These are phyloP conservation scores for Neurospora sp. DNA, from an alignment of 2,329 filamentous ascomycete genomes.

Conservation along the genomic window DNA sequence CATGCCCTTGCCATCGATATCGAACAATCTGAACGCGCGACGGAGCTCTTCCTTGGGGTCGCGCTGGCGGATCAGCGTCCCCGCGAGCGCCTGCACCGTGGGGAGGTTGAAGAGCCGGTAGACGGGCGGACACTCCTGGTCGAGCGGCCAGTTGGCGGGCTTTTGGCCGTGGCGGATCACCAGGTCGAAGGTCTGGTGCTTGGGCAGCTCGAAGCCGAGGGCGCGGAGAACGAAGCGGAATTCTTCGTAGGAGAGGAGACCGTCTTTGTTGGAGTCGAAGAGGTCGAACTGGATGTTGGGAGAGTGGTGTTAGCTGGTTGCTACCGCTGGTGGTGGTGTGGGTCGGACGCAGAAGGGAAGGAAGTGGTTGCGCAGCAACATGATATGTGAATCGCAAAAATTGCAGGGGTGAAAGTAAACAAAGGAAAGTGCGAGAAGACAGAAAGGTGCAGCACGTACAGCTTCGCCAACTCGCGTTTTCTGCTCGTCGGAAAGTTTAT, in stretches of 20 bases:
- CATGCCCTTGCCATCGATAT: slow-evolving; percentile 81
- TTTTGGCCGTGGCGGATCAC: slow-evolving; percentile 73
- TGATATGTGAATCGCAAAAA: not conserved
- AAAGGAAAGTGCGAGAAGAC: not conserved
- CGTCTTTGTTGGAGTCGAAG: slow-evolving; percentile 94
- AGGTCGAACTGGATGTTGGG: slow-evolving; percentile 61
- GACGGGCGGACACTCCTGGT: slow-evolving; percentile 47
- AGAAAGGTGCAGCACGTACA: slow-evolving; percentile 40
- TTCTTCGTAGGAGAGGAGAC: slow-evolving; percentile 93
- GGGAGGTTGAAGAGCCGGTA: slow-evolving; percentile 65
- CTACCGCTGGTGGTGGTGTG: no score
- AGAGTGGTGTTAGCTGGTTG: not conserved
- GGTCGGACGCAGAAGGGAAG: not conserved
- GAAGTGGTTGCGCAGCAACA: not conserved
- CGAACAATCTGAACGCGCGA: slow-evolving; percentile 86
- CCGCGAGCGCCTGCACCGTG: slow-evolving; percentile 66
- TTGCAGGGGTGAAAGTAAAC: not conserved
- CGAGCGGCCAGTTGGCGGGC: slow-evolving; percentile 47
- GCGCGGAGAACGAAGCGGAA: slow-evolving; percentile 94
- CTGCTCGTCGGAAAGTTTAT: slow-evolving; percentile 69
- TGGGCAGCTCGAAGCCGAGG: slow-evolving; percentile 84
- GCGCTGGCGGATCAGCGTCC: slow-evolving; percentile 67
- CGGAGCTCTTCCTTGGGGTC: slow-evolving; percentile 88
- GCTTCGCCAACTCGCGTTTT: slow-evolving; percentile 90
- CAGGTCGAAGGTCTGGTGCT: slow-evolving; percentile 72